These are phyloP conservation scores for Hansfordia pulvinata DNA, from an alignment of 2,329 filamentous ascomycete species.

Conservation along the genomic window DNA sequence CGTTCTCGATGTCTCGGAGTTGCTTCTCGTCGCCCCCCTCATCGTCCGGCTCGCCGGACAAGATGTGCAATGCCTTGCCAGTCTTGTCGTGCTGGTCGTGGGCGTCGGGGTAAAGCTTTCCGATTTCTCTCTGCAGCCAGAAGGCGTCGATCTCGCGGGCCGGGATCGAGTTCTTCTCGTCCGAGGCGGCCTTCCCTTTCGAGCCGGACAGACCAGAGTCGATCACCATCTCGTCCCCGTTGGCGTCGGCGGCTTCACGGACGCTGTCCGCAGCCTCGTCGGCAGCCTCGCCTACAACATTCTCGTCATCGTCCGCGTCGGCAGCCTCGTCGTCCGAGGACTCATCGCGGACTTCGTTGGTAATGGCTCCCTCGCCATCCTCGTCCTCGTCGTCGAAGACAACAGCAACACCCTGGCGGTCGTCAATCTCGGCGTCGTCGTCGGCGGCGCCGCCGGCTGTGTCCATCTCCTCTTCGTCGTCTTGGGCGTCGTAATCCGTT, in stretches of 20 bases:
- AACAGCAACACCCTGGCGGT: conserved; percentile 91
- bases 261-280: conserved; percentile 31
- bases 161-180: conserved; percentile 51
- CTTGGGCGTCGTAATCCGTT: conserved; percentile 93
- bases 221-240: conserved; percentile 70
- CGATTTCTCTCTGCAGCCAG: conserved; percentile 91
- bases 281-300: conserved; percentile 27
- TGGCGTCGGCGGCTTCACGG: conserved; percentile 35
- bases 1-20: conserved; percentile 90
- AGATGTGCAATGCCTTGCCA: conserved; percentile 65
- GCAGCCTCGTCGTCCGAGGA: conserved; percentile 70
- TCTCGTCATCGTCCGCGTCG: conserved; percentile 42
- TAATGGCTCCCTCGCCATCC: conserved; percentile 63
- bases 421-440: conserved; percentile 70
- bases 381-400: conserved; percentile 91
- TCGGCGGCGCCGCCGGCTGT: conserved; percentile 50
- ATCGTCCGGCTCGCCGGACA: conserved; percentile 61
- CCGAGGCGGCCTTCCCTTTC: conserved; percentile 29
- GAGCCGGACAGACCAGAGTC: conserved; percentile 47
- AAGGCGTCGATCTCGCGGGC: conserved; percentile 92
- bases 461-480: conserved; percentile 82
- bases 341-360: conserved; percentile 80
- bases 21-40: conserved; percentile 68
- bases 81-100: conserved; percentile 93
- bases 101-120: conserved; percentile 75